Evolutionary conservation across 139 green algal genomes (phyloP), one percentile per base, ranked within the genome.

Genomic region (Pleodorina starrii): DNA sequence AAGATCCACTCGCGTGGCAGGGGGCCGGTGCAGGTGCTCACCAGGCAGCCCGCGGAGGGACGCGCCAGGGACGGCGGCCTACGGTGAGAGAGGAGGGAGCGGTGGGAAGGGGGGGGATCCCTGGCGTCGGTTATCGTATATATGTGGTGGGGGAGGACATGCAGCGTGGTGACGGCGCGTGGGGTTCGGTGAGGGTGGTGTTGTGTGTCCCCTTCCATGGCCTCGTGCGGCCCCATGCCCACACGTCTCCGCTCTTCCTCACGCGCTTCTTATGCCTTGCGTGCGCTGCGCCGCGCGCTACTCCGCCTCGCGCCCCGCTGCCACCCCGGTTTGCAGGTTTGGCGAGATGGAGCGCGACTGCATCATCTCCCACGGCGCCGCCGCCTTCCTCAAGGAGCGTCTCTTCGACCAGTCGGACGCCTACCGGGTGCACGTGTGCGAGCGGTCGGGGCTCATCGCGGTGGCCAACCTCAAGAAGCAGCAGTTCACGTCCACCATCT

Each of bases 21-120:
- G n/a, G 97, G 96, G 2, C 97, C 97, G n/a, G 94, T 97, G 36
- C 96, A 98, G 92, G 98, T 99, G 63, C 95, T 99, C 43, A 99
- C 97, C 38, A 89, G 98, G 51, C 98, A 99, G 94, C 98, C 98
- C 2, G 96, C 98, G 63, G 98, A 99, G 92, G 98, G 98, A 0
- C 94, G 98, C 51, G 96, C 98, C 16, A 85, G 97, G 1, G 98
- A 99, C 81, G 98, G 98, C 38, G 98, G 98, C 4, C 95, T 99
- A 91, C 95, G 98, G 54, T 89, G 63, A 72, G 78, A 11, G n/a
- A 40, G 6, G 63, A 42, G 63, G 63, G 6, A 29, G 17, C 4
- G 63, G 63, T 29, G 59, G 59, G 59, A 32, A 69, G 59, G 59
- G 29, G 35, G 60, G 60, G 19, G 60, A 1, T n/a, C n/a, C n/a